Conservation (phyloP, 345 rosid species). For the Cochlearia excelsa region DNA sequence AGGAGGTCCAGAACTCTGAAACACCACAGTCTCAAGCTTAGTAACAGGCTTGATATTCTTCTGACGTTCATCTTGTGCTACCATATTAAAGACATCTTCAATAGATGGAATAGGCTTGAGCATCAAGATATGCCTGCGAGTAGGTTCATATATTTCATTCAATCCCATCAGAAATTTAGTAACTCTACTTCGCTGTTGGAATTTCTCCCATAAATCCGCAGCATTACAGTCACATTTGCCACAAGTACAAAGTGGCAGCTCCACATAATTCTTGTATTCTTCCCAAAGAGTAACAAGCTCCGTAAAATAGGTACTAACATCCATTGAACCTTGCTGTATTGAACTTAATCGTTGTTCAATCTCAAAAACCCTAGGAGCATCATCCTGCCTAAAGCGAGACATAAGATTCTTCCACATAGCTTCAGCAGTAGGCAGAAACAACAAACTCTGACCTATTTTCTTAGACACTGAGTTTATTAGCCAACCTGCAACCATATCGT, state of each 20-base stretch:
- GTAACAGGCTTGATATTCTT: neutral
- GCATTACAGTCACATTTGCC: neutral
- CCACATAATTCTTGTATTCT: neutral
- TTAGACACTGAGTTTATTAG: neutral
- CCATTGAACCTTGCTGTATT: neutral
- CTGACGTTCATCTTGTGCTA: neutral
- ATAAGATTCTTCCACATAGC: neutral
- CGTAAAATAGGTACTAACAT: neutral
- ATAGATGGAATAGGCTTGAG: neutral
- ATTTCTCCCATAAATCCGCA: neutral
- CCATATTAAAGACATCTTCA: neutral
- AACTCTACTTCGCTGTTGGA: neutral
- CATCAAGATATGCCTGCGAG: neutral
- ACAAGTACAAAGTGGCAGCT: neutral
- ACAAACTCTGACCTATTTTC: neutral
- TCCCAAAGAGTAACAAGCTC: neutral
- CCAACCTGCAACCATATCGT: neutral
- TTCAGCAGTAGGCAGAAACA: neutral
- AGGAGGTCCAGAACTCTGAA: neutral
- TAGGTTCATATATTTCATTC: neutral
- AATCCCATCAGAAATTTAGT: neutral
- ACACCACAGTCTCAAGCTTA: neutral
- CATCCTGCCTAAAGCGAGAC: neutral
- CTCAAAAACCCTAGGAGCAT: neutral
- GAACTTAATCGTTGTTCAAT: neutral